phyloP scores from a whole-genome alignment of 2,329 filamentous ascomycete species.

The Anthostomella pinea region DNA sequence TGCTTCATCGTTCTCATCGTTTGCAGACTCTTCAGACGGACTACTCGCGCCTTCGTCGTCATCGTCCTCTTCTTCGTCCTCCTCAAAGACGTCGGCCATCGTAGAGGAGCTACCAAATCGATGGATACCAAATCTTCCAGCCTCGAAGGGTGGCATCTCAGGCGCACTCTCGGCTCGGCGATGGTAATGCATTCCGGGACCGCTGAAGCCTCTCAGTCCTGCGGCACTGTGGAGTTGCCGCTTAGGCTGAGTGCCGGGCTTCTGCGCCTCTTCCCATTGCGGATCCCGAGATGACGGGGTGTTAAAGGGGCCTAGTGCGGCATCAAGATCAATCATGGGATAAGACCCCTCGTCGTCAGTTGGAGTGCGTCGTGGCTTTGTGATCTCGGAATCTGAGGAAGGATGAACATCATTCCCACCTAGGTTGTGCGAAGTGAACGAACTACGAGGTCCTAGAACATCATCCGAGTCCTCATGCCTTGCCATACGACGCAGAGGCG shows the following conservation, averaged over 20 bases:
- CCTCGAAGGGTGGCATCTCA: slow-evolving; percentile 73
- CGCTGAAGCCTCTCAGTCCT: slow-evolving; percentile 64
- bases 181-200: slow-evolving; percentile 72
- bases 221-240: slow-evolving; percentile 75
- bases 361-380: slow-evolving; percentile 33
- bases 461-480: slow-evolving; percentile 28
- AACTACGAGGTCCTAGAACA: slow-evolving; percentile 25
- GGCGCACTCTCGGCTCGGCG: slow-evolving; percentile 77
- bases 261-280: slow-evolving; percentile 66
- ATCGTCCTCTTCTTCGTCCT: slow-evolving; percentile 67
- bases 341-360: slow-evolving; percentile 63
- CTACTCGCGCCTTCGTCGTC: slow-evolving; percentile 36
- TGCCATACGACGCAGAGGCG: slow-evolving; percentile 37
- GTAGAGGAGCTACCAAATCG: slow-evolving; percentile 65
- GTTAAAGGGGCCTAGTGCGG: slow-evolving; percentile 88
- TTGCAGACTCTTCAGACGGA: slow-evolving; percentile 25
- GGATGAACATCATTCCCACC: slow-evolving; percentile 36
- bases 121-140: slow-evolving; percentile 53
- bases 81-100: slow-evolving; percentile 86
- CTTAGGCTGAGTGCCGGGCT: slow-evolving; percentile 54
- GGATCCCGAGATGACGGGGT: slow-evolving; percentile 65
- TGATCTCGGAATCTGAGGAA: slow-evolving; percentile 36
- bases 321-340: slow-evolving; percentile 90
- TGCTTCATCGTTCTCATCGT: slow-evolving; percentile 23
- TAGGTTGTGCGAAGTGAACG: slow-evolving; percentile 35